Evolutionary conservation across 2,329 filamentous ascomycete species (phyloP).

Genomic region (Monosporascus ibericus): DNA sequence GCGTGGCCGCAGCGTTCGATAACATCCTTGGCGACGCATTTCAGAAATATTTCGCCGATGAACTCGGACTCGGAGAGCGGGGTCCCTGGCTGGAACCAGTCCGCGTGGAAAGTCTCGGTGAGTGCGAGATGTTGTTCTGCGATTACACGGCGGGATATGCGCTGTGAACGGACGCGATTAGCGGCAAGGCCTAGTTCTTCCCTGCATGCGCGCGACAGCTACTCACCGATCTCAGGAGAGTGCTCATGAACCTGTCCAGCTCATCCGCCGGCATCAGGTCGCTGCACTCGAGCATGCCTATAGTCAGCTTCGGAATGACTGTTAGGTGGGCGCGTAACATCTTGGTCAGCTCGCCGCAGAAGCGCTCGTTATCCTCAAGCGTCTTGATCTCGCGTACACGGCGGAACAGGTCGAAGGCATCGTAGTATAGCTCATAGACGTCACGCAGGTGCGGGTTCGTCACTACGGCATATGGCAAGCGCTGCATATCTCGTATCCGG

Average conservation of each 20-base stretch:
- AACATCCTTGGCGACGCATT: conserved; percentile 85
- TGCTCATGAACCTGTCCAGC: conserved; percentile 93
- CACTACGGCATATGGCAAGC: conserved; percentile 88
- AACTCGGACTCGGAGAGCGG: conserved; percentile 72
- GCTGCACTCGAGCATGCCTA: conserved; percentile 88
- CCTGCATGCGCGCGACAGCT: not conserved
- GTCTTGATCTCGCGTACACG: conserved; percentile 77
- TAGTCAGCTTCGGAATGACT: conserved; percentile 89
- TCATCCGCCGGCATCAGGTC: conserved; percentile 73
- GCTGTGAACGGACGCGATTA: conserved; percentile 37
- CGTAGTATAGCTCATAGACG: conserved; percentile 95
- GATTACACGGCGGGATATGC: conserved; percentile 92
- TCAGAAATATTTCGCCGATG: conserved; percentile 91
- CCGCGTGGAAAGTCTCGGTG: conserved; percentile 87
- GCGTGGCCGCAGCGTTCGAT: conserved; percentile 76
- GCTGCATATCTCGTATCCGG: conserved; percentile 94
- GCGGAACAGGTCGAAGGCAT: conserved; percentile 88
- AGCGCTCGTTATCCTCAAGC: conserved; percentile 80
- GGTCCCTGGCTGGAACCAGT: conserved; percentile 80
- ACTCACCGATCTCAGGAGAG: conserved; percentile 76
- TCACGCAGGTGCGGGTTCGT: conserved; percentile 92
- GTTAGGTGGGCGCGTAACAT: conserved; percentile 84
- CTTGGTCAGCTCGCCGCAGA: conserved; percentile 73
- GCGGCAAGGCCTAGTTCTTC: no score
- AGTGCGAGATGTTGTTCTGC: conserved; percentile 95